Evolutionary conservation across 148 eudicot species (phyloP).

Genomic region (Rhododendron vialii): DNA sequence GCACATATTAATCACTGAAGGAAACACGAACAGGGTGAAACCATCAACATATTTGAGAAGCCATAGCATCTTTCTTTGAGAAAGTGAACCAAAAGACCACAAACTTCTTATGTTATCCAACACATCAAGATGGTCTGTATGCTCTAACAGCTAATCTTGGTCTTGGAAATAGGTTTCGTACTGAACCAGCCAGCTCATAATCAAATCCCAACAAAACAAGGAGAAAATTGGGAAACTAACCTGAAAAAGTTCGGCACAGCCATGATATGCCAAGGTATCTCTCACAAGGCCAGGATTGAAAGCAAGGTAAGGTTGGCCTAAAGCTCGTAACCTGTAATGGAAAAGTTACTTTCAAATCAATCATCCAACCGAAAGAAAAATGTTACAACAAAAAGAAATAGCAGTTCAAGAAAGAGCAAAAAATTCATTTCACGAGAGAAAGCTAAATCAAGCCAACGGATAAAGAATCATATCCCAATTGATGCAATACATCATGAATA

Average conservation of each 20-base stretch:
- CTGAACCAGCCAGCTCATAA: slow-evolving; percentile 1
- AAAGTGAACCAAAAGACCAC: background rate
- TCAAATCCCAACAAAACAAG: background rate
- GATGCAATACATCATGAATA: background rate
- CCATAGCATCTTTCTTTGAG: background rate
- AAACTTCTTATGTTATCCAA: background rate
- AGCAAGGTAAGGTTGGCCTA: slow-evolving; percentile 88
- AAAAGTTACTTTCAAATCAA: background rate
- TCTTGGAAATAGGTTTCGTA: background rate
- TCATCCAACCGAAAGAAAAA: background rate
- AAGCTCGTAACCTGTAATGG: slow-evolving; percentile 61
- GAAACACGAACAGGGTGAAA: background rate
- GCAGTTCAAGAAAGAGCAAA: background rate
- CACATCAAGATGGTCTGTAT: background rate
- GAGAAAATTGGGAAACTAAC: slow-evolving; percentile 26
- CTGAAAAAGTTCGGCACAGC: slow-evolving; percentile 98
- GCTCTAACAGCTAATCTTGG: background rate
- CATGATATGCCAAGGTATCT: slow-evolving; percentile 86
- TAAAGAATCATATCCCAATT: background rate
- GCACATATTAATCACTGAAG: background rate
- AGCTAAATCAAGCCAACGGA: background rate
- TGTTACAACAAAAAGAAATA: background rate
- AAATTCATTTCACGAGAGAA: background rate
- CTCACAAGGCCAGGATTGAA: slow-evolving; percentile 89
- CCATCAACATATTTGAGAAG: background rate